These are phyloP conservation scores for Kalmusia sp. DNA, from an alignment of 2,329 filamentous ascomycete genomes.

Conservation along the genomic window DNA sequence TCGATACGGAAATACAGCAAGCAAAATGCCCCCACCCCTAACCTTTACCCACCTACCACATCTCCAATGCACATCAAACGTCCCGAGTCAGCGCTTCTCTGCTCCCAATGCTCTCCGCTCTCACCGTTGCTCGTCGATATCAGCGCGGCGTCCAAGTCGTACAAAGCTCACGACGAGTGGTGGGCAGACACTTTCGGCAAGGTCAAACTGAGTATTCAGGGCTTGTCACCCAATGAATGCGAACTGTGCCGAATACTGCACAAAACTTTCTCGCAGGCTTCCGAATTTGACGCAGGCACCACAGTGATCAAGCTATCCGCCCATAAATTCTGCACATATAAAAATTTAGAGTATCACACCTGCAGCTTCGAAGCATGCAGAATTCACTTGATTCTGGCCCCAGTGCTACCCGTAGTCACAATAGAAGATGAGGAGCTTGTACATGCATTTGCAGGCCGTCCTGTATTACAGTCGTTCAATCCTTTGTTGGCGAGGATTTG, in stretches of 20 bases:
- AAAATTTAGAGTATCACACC: neutral
- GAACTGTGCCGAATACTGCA: conserved; percentile 7
- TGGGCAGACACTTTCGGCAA: conserved; percentile 3
- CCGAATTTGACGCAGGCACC: neutral
- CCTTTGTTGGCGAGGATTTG: conserved; percentile 6
- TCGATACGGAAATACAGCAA: too few species aligned
- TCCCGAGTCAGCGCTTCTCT: neutral
- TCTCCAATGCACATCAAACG: neutral
- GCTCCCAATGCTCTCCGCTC: conserved; percentile 1
- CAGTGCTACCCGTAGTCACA: neutral
- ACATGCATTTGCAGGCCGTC: conserved; percentile 5
- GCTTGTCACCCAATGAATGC: neutral
- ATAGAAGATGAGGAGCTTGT: neutral
- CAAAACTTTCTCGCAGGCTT: neutral
- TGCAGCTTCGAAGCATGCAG: conserved; percentile 8
- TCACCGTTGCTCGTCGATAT: conserved; percentile 9
- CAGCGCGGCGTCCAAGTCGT: neutral
- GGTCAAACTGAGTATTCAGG: neutral
- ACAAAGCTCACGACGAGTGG: neutral
- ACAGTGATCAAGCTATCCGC: conserved; percentile 1
- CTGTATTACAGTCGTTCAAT: conserved; percentile 5
- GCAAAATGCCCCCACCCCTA: neutral
- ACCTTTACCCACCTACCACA: neutral
- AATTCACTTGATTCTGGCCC: neutral
- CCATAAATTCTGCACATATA: neutral